These are phyloP conservation scores for Neurospora sp. DNA, from an alignment of 495 filamentous ascomycete species.

Conservation along the genomic window DNA sequence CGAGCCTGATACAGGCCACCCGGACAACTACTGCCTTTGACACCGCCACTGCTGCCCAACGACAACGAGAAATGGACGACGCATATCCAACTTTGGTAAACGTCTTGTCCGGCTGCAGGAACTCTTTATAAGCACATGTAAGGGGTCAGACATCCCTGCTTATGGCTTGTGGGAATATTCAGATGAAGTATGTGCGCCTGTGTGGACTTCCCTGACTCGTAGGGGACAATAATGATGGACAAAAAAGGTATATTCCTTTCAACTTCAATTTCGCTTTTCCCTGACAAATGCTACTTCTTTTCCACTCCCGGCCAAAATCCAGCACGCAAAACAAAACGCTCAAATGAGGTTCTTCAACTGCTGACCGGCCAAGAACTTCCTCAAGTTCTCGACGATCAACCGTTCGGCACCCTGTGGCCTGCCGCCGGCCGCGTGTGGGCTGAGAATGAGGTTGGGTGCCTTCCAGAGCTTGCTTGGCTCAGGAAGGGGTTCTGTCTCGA, in stretches of 20 bases:
- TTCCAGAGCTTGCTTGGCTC: constrained; percentile 27
- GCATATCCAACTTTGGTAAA: too few relatives aligned
- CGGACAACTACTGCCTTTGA: too few relatives aligned
- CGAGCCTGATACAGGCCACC: too few relatives aligned
- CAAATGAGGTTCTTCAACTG: constrained; percentile 42
- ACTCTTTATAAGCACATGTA: too few relatives aligned
- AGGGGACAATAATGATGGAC: too few relatives aligned
- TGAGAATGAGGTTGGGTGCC: constrained; percentile 30
- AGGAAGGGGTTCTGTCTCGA: constrained; percentile 59
- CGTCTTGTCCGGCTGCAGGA: too few relatives aligned
- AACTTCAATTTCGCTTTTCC: neutral
- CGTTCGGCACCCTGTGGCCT: constrained; percentile 43
- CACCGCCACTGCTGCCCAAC: too few relatives aligned
- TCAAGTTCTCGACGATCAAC: constrained; percentile 44
- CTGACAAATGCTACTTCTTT: neutral
- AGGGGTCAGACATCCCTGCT: too few relatives aligned
- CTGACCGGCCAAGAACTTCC: constrained; percentile 42
- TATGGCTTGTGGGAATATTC: too few relatives aligned
- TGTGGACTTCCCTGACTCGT: too few relatives aligned
- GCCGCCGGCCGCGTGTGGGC: constrained; percentile 40
- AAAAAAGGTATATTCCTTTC: neutral
- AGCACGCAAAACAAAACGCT: neutral
- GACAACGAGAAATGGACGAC: too few relatives aligned
- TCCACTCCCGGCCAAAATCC: neutral
- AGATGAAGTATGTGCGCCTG: too few relatives aligned